Evolutionary conservation across 2,329 filamentous ascomycete species (phyloP).

Genomic region (Arthroderma sp.): DNA sequence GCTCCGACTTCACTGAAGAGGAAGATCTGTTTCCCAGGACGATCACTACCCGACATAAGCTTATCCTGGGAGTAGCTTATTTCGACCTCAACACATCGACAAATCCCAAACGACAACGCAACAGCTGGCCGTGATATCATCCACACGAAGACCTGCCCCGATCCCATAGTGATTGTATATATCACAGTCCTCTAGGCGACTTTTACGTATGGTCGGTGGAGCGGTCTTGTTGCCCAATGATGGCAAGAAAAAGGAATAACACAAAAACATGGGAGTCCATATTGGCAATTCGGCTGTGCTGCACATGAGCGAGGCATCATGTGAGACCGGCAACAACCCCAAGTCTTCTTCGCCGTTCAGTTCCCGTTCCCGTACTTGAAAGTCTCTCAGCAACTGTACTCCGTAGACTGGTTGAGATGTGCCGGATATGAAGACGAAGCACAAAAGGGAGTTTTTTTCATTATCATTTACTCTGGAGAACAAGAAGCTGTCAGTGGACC

Average conservation of each 20-base stretch:
- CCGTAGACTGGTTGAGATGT: not conserved
- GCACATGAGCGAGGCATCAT: not conserved
- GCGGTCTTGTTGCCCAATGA: not conserved
- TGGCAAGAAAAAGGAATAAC: not conserved
- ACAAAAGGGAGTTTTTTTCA: too few species aligned
- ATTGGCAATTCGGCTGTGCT: not conserved
- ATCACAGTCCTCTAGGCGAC: too few species aligned
- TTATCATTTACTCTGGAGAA: not conserved
- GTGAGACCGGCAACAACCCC: not conserved
- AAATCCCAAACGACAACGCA: not conserved
- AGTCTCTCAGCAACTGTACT: not conserved
- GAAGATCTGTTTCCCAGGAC: conserved; percentile 1
- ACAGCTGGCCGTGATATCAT: not conserved
- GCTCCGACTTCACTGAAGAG: not conserved
- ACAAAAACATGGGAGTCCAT: not conserved
- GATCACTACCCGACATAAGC: conserved; percentile 1
- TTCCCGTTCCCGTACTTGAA: not conserved
- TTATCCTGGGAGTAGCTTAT: conserved; percentile 3
- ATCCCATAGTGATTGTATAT: not conserved
- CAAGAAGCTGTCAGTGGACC: not conserved
- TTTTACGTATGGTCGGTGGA: not conserved
- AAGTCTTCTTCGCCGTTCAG: not conserved
- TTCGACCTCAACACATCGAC: not conserved
- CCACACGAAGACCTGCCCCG: not conserved
- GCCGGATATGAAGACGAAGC: not conserved